A percentile compares a stretch with the other conserved stretches of the same genome.
These are phyloP conservation scores for Melocanna baccifera DNA, from an alignment of 176 grass and related monocot genomes.

Conservation along the genomic window DNA sequence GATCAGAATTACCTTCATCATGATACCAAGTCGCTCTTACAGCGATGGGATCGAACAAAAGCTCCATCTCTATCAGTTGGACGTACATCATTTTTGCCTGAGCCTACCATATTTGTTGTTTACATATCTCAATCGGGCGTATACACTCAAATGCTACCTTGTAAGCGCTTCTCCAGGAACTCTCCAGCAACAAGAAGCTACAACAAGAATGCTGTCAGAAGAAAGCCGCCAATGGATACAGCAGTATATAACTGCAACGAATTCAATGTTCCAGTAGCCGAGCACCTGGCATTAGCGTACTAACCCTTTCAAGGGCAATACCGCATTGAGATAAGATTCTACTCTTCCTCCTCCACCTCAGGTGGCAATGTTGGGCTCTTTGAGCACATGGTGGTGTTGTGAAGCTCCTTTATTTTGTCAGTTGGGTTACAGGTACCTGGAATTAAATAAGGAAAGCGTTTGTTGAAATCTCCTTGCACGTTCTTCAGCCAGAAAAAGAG, in stretches of 20 bases:
- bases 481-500: neutral
- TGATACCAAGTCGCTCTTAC: neutral
- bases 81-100: neutral
- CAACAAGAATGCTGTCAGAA: neutral
- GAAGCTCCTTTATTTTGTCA: constrained; percentile 70
- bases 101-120: constrained; percentile 22
- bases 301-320: neutral
- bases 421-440: constrained; percentile 62
- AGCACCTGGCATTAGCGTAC: neutral
- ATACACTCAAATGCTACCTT: neutral
- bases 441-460: constrained; percentile 10
- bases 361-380: constrained; percentile 75
- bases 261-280: neutral
- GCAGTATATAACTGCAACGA: neutral
- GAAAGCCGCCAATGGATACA: neutral
- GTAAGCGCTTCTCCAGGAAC: neutral
- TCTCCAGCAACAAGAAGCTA: neutral
- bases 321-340: neutral
- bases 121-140: neutral
- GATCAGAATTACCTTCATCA: neutral
- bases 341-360: constrained; percentile 75
- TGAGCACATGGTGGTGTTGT: constrained; percentile 73
- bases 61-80: neutral
- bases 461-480: neutral
- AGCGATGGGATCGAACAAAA: neutral